Conservation (phyloP, 257 asterid genomes). For the Nicotiana knightiana region DNA sequence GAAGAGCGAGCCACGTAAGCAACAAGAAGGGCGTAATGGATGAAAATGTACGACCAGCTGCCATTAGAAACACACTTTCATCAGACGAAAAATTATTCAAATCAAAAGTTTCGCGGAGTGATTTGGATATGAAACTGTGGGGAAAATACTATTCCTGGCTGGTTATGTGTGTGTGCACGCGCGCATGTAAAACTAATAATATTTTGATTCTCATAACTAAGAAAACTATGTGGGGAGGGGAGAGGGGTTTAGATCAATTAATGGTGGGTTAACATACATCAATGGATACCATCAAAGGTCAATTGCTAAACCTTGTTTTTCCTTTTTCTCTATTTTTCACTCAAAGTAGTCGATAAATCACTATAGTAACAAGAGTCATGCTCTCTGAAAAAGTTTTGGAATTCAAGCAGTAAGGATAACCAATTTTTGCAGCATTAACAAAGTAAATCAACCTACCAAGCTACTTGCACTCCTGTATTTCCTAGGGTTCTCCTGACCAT, state of each 20-base stretch:
- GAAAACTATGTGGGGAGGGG: neutral
- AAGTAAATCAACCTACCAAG: conserved; percentile 47
- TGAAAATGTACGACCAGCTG: conserved; percentile 96
- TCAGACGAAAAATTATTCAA: conserved; percentile 17
- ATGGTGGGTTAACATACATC: neutral
- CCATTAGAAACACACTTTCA: conserved; percentile 23
- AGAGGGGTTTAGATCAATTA: neutral
- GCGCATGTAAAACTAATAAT: neutral
- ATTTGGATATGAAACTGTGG: neutral
- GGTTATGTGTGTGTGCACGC: neutral
- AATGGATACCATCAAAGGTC: neutral
- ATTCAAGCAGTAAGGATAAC: neutral
- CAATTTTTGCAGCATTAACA: neutral
- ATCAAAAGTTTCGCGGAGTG: neutral
- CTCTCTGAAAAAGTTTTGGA: neutral
- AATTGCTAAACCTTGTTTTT: no score
- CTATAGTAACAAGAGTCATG: neutral
- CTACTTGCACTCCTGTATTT: conserved; percentile 71
- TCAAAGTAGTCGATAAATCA: neutral
- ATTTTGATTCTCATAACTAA: neutral
- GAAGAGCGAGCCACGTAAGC: conserved; percentile 97
- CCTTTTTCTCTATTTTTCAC: neutral
- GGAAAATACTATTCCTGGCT: neutral
- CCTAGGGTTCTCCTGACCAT: conserved; percentile 93
- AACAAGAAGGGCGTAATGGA: conserved; percentile 90